Conservation (phyloP, 2,329 filamentous ascomycete genomes). For the Claviceps pazoutovae region DNA sequence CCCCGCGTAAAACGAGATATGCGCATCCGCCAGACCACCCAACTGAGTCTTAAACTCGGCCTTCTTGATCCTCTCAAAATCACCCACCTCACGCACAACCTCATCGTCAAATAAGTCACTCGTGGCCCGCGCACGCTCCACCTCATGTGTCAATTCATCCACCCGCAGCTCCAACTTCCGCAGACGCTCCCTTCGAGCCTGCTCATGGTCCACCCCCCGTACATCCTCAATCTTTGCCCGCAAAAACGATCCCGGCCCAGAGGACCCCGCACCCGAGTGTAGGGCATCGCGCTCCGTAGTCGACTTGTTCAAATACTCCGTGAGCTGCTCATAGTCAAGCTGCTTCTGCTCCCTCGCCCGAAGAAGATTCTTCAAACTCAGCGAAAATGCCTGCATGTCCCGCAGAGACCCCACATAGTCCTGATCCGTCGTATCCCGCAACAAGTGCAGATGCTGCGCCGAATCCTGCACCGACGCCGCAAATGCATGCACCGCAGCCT, state of each 20-base stretch:
- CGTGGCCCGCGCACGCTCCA: conserved; percentile 73
- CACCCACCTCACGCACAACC: conserved; percentile 79
- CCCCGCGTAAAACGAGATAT: conserved; percentile 73
- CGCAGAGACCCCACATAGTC: conserved; percentile 86
- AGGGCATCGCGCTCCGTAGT: conserved; percentile 75
- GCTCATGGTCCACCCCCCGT: conserved; percentile 90
- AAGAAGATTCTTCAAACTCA: conserved; percentile 73
- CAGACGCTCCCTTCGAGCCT: conserved; percentile 70
- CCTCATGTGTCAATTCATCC: conserved; percentile 77
- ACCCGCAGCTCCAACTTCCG: conserved; percentile 87
- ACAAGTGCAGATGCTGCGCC: conserved; percentile 58
- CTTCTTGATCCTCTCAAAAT: conserved; percentile 95
- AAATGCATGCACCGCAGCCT: conserved; percentile 70
- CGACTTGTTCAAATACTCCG: conserved; percentile 88
- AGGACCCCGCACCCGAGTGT: conserved; percentile 40
- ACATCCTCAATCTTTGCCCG: conserved; percentile 94
- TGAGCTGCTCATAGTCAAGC: conserved; percentile 90
- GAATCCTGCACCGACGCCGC: conserved; percentile 76
- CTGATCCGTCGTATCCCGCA: conserved; percentile 87
- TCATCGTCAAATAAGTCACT: conserved; percentile 93
- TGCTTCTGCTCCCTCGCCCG: conserved; percentile 95
- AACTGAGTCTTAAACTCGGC: conserved; percentile 83
- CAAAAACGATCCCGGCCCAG: conserved; percentile 66
- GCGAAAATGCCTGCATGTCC: conserved; percentile 91
- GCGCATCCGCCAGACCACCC: conserved; percentile 67